Conservation (phyloP, 2,329 filamentous ascomycete species). For the Curvularia sp. region DNA sequence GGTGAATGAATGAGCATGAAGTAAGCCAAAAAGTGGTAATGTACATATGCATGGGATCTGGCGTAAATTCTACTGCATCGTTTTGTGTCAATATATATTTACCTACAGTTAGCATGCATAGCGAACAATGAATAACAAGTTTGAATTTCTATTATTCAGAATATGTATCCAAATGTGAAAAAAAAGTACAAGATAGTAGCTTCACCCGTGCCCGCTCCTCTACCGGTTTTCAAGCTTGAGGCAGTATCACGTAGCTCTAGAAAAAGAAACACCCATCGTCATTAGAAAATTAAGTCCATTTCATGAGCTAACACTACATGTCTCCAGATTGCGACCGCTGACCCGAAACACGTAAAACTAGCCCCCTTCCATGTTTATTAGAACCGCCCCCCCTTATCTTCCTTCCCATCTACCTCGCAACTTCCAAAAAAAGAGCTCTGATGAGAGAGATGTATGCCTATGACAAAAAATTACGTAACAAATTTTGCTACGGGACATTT, state of each 20-base stretch:
- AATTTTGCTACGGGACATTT: constrained; percentile 27
- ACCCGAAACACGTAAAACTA: constrained; percentile 8
- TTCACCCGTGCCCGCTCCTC: too few relatives aligned
- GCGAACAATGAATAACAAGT: not conserved
- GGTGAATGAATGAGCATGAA: not conserved
- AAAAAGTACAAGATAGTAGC: too few relatives aligned
- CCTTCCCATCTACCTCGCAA: constrained; percentile 4
- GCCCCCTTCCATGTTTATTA: constrained; percentile 17
- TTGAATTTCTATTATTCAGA: not conserved
- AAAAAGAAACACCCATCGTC: not conserved
- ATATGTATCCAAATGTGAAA: too few relatives aligned
- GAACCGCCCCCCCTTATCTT: constrained; percentile 4
- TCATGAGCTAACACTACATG: constrained; percentile 11
- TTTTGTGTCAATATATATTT: not conserved
- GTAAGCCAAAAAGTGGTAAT: not conserved
- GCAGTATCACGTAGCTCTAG: too few relatives aligned
- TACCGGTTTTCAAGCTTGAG: too few relatives aligned
- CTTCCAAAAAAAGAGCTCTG: not conserved
- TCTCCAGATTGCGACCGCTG: constrained; percentile 9
- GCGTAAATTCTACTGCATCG: not conserved
- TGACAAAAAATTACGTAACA: constrained; percentile 29
- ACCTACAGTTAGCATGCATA: not conserved
- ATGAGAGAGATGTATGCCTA: constrained; percentile 15
- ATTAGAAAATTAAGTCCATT: constrained; percentile 44
- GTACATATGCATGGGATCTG: not conserved